Evolutionary conservation across 2,329 filamentous ascomycete genomes (phyloP), one percentile per base, ranked within the genome.

Genomic region (Cryphonectria japonica): DNA sequence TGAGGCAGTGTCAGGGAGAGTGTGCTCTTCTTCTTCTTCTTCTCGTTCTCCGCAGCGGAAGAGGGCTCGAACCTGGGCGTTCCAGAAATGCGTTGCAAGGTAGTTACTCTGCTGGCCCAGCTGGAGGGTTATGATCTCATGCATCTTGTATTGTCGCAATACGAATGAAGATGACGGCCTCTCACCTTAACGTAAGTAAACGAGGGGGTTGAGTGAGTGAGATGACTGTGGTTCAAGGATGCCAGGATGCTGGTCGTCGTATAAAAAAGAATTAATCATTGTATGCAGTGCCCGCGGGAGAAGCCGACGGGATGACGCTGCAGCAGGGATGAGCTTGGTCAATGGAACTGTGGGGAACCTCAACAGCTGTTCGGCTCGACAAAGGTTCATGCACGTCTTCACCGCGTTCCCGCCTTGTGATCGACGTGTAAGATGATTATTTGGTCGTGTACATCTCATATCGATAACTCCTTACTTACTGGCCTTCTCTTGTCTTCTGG

Each of bases 61-160:
- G 19, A 32, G 8, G 2, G 19, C 37, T 39, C 78, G 74, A 77
- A 93, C 93, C 85, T 97, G 95, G 7, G 93, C 86, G 77, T 99
- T 99, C 96, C 96, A 99, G 81, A 98, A 99, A 83, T 99, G 96
- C 0, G 95, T 97, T 41, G 92, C 95, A 32, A 97, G 84, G 78
- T 98, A 97, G 81, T 99, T 99, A 80, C 93, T 95, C 78, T 93
- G 91, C 79, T 97, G 92, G 60, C 96, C 96, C 72, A 98, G 90
- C 85, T 99, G 96, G 62, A 99, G 85, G 0, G 95, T 98, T 73
- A 99, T 86, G 73, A 98, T 94, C 82, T 99, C 96, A 82, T 95
- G 94, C 96, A 99, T 98, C 61, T 67, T 74, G 59, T 46, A 0
- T 54, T 1, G 22, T 46, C 26, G n/a, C 22, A 13, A 29, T 39